phyloP scores from a whole-genome alignment of 805 yeast species.

The Candida caryicola region DNA sequence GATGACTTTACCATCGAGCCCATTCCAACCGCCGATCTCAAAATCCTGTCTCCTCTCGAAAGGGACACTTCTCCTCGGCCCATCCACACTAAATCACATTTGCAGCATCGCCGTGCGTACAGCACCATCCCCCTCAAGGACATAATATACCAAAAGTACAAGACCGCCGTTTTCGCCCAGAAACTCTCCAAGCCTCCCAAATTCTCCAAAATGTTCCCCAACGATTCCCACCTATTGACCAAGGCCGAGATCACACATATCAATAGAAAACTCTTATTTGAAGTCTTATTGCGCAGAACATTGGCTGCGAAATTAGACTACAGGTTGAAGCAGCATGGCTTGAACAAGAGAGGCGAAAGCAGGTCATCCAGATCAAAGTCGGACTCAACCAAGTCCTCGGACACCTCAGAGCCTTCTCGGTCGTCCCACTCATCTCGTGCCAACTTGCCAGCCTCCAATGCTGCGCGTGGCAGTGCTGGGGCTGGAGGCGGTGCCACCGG shows the following conservation, averaged over 20 bases:
- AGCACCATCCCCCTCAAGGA: conserved; percentile 15
- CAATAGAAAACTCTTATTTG: conserved; percentile 33
- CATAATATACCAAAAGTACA: conserved; percentile 27
- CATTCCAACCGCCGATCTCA: background rate
- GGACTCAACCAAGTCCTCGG: background rate
- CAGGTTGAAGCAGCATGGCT: conserved; percentile 23
- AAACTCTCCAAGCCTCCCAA: conserved; percentile 21
- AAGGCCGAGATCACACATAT: conserved; percentile 26
- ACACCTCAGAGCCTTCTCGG: background rate
- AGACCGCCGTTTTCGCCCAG: conserved; percentile 23
- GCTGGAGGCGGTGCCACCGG: too few species aligned
- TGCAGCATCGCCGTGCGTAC: conserved; percentile 1
- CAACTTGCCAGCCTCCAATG: background rate
- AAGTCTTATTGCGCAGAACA: conserved; percentile 38
- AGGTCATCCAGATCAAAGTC: background rate
- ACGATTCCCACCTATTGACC: conserved; percentile 20
- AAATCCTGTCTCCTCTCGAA: background rate
- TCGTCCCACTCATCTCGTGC: background rate
- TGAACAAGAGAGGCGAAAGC: background rate
- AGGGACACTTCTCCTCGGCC: background rate
- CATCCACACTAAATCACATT: conserved; percentile 1
- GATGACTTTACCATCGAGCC: conserved; percentile 1
- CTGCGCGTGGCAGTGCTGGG: too few species aligned
- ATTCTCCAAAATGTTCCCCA: conserved; percentile 28
- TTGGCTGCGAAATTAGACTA: conserved; percentile 41